Percentiles rank a stretch among this genome's conserved stretches.
These are phyloP conservation scores for Talaromyces sp. DNA, from an alignment of 2,329 filamentous ascomycete species.

Conservation along the genomic window DNA sequence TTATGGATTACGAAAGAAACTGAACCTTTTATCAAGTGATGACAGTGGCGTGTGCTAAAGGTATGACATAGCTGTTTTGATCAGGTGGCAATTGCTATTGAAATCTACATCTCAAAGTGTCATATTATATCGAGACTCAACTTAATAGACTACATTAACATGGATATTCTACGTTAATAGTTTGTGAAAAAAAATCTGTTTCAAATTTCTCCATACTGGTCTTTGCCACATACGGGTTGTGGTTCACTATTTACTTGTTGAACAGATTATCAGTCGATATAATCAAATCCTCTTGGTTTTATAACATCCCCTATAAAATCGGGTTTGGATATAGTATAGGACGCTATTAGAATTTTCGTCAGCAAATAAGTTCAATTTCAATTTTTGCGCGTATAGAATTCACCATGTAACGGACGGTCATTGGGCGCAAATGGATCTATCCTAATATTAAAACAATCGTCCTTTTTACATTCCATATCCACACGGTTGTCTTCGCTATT, in stretches of 20 bases:
- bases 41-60: neutral
- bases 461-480: slow-evolving; percentile 4
- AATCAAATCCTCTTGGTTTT: neutral
- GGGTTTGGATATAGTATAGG: neutral
- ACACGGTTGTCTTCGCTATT: slow-evolving; percentile 7
- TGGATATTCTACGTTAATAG: neutral
- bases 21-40: neutral
- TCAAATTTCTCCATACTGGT: neutral
- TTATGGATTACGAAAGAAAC: neutral
- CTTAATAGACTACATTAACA: no score
- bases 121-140: neutral
- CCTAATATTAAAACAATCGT: neutral
- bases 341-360: neutral
- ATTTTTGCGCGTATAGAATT: neutral
- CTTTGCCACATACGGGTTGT: neutral
- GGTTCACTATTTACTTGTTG: neutral
- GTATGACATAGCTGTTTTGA: neutral
- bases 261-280: neutral
- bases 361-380: neutral
- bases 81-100: neutral
- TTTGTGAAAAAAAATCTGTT: neutral
- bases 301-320: neutral
- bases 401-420: slow-evolving; percentile 7
- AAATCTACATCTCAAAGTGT: neutral
- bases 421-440: slow-evolving; percentile 7